phyloP scores from a whole-genome alignment of 1,284 basidiomycete genomes.

The Boletellus deceptivus region DNA sequence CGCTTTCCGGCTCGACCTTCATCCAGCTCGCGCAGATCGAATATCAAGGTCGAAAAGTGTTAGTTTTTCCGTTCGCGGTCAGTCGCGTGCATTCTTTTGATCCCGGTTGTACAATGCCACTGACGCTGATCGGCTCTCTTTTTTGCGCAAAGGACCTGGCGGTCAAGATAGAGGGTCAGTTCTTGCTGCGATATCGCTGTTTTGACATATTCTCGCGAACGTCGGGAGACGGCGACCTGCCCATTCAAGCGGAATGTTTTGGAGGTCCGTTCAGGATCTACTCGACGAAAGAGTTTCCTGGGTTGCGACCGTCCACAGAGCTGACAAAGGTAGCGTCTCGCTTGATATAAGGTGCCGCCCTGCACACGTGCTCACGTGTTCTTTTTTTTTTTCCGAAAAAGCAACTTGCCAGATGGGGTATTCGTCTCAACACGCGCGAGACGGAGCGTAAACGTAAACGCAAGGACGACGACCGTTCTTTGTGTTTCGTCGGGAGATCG shows the following conservation, averaged over 20 bases:
- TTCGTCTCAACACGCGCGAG: slow-evolving; percentile 69
- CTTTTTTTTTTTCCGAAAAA: slow-evolving; percentile 22
- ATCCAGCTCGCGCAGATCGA: slow-evolving; percentile 60
- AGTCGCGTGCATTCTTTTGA: slow-evolving; percentile 26
- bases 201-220: slow-evolving; percentile 61
- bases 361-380: slow-evolving; percentile 1
- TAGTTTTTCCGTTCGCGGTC: slow-evolving; percentile 76
- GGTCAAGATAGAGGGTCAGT: slow-evolving; percentile 63
- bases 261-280: slow-evolving; percentile 69
- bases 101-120: neutral
- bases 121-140: neutral
- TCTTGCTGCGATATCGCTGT: slow-evolving; percentile 63
- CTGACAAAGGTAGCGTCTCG: slow-evolving; percentile 59
- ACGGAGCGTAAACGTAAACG: slow-evolving; percentile 61
- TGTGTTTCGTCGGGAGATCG: slow-evolving; percentile 8
- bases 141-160: slow-evolving; percentile 41
- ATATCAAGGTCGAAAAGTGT: slow-evolving; percentile 52
- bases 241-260: slow-evolving; percentile 68
- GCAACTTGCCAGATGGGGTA: slow-evolving; percentile 67
- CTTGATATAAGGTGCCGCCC: neutral
- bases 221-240: slow-evolving; percentile 33
- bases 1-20: slow-evolving; percentile 63
- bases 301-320: slow-evolving; percentile 67
- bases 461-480: slow-evolving; percentile 34
- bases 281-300: slow-evolving; percentile 79